Percentiles rank a stretch among this genome's conserved stretches.
Conservation (phyloP, 164 flowering plant genomes). For the Annona cherimola region DNA sequence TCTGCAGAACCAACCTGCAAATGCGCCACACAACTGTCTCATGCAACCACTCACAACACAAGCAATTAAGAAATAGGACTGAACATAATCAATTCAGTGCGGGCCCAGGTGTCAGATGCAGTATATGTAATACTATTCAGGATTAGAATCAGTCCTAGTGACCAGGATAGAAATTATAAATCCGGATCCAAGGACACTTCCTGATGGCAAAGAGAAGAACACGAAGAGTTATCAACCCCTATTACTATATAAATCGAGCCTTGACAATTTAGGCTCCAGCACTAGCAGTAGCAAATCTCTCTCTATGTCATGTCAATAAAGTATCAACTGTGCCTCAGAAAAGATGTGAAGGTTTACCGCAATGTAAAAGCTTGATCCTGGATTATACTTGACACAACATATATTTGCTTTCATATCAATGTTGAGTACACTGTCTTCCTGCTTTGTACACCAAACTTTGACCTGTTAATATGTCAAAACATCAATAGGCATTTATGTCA, state of each 20-base stretch:
- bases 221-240: not conserved
- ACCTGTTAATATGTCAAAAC: constrained; percentile 46
- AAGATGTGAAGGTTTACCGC: constrained; percentile 52
- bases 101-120: not conserved
- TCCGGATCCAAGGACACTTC: not conserved
- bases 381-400: constrained; percentile 95
- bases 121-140: not conserved
- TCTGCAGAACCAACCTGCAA: constrained; percentile 97
- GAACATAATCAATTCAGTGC: not conserved
- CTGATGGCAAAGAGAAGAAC: not conserved
- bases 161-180: not conserved
- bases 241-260: not conserved
- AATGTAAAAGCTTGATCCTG: constrained; percentile 70
- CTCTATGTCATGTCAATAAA: not conserved
- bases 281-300: not conserved
- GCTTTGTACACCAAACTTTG: constrained; percentile 97
- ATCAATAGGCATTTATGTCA: not conserved
- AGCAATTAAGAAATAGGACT: not conserved
- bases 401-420: constrained; percentile 99
- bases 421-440: constrained; percentile 88
- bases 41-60: not conserved
- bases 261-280: not conserved
- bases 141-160: not conserved
- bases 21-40: constrained; percentile 9
- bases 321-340: not conserved